phyloP scores from a whole-genome alignment of 495 filamentous ascomycete genomes.

The Xylaria palmicola region DNA sequence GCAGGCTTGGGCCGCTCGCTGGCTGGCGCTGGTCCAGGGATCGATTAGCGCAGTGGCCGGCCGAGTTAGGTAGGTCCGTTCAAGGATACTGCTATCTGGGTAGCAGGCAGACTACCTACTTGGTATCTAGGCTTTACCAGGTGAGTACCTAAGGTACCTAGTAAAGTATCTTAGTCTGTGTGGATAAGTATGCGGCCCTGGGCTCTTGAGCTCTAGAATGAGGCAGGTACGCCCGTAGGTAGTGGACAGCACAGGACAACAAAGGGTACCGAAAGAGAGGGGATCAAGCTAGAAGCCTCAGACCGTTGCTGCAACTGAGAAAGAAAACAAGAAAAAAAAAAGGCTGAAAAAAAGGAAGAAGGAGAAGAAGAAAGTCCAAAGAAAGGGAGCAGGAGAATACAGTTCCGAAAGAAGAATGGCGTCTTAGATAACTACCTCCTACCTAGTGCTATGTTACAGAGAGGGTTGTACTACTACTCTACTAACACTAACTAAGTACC shows the following conservation, averaged over 20 bases:
- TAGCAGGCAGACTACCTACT: no score
- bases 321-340: neutral
- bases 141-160: no score
- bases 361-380: neutral
- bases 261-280: neutral
- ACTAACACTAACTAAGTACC: neutral
- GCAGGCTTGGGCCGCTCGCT: slow-evolving; percentile 14
- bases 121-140: no score
- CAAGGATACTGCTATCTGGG: no score
- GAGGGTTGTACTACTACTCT: neutral
- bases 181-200: no score
- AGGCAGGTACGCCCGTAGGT: no score
- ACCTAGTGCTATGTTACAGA: neutral
- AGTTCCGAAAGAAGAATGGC: slow-evolving; percentile 13
- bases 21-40: slow-evolving; percentile 15
- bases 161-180: no score
- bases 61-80: neutral
- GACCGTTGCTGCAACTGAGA: neutral
- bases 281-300: neutral
- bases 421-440: slow-evolving; percentile 7
- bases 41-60: slow-evolving; percentile 9
- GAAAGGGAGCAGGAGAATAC: slow-evolving; percentile 14
- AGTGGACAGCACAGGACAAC: slow-evolving; percentile 1
- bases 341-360: neutral
- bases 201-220: no score